A percentile compares a stretch with the other conserved stretches of the same genome.
These are phyloP conservation scores for Aquilaria sinensis DNA, from an alignment of 345 rosid genomes.

Conservation along the genomic window DNA sequence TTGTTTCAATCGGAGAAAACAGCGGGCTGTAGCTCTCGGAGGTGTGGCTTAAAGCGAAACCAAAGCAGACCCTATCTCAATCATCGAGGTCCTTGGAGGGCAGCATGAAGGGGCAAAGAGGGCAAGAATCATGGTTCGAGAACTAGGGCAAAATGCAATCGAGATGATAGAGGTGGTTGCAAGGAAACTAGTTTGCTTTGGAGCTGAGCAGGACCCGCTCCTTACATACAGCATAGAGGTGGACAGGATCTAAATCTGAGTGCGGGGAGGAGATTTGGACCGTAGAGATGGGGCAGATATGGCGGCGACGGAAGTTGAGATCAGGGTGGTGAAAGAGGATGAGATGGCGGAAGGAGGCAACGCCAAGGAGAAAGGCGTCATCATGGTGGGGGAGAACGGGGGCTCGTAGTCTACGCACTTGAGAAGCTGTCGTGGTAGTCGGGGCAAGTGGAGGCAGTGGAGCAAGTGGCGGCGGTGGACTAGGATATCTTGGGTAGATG, in stretches of 20 bases:
- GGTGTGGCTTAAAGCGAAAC: too few relatives aligned
- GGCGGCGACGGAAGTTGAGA: constrained; percentile 11
- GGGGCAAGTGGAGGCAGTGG: constrained; percentile 35
- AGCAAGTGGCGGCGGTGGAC: background rate
- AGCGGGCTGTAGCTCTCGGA: too few relatives aligned
- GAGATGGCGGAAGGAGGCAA: constrained; percentile 38
- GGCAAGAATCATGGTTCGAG: constrained; percentile 46
- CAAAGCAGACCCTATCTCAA: too few relatives aligned
- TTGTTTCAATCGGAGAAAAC: too few relatives aligned
- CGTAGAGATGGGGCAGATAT: constrained; percentile 21
- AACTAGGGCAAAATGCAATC: constrained; percentile 57
- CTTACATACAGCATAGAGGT: constrained; percentile 46
- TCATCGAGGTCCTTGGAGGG: constrained; percentile 11
- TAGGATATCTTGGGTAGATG: too few relatives aligned
- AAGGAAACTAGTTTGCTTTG: constrained; percentile 42
- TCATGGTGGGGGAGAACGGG: constrained; percentile 24
- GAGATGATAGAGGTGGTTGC: constrained; percentile 45
- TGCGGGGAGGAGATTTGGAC: constrained; percentile 30
- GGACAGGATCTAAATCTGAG: constrained; percentile 14
- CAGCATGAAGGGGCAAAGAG: constrained; percentile 47
- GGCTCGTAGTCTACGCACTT: constrained; percentile 32
- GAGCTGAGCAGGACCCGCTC: constrained; percentile 34
- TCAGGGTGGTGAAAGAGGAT: constrained; percentile 28
- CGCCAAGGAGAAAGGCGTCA: constrained; percentile 35
- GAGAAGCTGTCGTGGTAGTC: constrained; percentile 24